Evolutionary conservation across 805 yeast species (phyloP).

Genomic region (Yarrowia deformans): DNA sequence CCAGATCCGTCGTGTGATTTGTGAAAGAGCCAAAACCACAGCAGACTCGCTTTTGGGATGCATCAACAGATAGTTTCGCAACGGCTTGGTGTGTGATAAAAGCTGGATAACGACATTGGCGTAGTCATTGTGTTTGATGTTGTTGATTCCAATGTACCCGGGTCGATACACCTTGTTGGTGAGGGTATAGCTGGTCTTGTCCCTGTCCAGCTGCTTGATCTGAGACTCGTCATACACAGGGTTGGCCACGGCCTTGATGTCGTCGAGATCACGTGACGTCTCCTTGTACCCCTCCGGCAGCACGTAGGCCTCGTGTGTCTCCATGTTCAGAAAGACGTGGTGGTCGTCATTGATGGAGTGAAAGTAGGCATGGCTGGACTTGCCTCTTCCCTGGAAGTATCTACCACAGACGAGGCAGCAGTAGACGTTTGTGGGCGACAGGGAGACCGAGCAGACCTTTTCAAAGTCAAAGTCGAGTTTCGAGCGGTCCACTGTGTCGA

Average conservation of each 20-base stretch:
- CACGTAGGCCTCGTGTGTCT: constrained; percentile 58
- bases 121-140: constrained; percentile 60
- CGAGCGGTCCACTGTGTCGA: constrained; percentile 53
- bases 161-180: constrained; percentile 55
- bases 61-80: constrained; percentile 59
- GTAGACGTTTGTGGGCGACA: constrained; percentile 67
- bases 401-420: constrained; percentile 79
- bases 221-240: constrained; percentile 58
- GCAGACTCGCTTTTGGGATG: constrained; percentile 9
- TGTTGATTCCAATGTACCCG: constrained; percentile 72
- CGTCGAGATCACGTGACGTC: constrained; percentile 54
- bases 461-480: constrained; percentile 73
- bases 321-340: constrained; percentile 66
- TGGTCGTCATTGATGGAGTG: constrained; percentile 72
- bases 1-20: constrained; percentile 63
- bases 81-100: constrained; percentile 59
- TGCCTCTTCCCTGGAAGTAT: constrained; percentile 71
- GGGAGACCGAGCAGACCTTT: constrained; percentile 67
- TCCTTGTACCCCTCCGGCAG: constrained; percentile 69
- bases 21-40: constrained; percentile 3
- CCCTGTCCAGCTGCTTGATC: constrained; percentile 50
- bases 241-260: constrained; percentile 59
- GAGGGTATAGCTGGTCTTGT: constrained; percentile 40
- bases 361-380: constrained; percentile 67
- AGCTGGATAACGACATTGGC: constrained; percentile 64